Evolutionary conservation across 2,329 filamentous ascomycete species (phyloP).

Genomic region (Diaporthe capsici): DNA sequence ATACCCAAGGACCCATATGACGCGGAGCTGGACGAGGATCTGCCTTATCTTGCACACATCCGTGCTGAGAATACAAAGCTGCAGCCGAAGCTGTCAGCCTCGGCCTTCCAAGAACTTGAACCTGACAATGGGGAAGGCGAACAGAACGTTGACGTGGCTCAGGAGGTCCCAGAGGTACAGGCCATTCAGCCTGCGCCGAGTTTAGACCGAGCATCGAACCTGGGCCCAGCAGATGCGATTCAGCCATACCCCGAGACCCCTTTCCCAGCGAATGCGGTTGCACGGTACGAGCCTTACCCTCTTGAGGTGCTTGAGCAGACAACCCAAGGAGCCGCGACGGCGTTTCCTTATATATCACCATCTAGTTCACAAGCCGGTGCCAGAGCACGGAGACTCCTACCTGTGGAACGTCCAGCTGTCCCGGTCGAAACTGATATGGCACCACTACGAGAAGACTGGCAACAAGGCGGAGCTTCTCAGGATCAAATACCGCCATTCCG

Average conservation of each 20-base stretch:
- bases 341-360: background rate
- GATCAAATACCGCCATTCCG: conserved; percentile 29
- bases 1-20: background rate
- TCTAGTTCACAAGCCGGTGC: background rate
- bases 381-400: background rate
- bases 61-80: conserved; percentile 9
- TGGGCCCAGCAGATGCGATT: background rate
- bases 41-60: conserved; percentile 41
- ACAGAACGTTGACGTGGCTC: background rate
- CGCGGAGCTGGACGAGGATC: conserved; percentile 26
- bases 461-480: background rate
- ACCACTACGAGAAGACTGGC: conserved; percentile 1
- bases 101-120: background rate
- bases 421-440: background rate
- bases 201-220: background rate
- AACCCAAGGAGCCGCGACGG: background rate
- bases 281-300: conserved; percentile 32
- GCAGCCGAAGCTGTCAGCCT: background rate
- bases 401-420: background rate
- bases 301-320: conserved; percentile 30
- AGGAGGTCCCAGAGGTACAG: background rate
- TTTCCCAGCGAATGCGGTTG: background rate
- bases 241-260: background rate
- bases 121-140: background rate
- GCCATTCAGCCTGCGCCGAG: too few relatives aligned